Conservation (phyloP, 2,329 filamentous ascomycete genomes). For the Neofusicoccum parvum region DNA sequence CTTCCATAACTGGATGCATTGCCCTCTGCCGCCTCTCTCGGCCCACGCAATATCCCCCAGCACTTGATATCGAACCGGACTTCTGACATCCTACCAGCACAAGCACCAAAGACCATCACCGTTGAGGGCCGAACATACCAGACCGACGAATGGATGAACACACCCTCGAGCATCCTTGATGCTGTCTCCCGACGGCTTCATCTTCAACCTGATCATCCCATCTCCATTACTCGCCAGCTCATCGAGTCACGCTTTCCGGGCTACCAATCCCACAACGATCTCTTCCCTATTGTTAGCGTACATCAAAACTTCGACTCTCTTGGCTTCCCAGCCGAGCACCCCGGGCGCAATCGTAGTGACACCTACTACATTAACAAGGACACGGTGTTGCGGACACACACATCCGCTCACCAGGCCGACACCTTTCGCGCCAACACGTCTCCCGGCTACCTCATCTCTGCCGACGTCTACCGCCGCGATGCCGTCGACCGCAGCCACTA, state of each 20-base stretch:
- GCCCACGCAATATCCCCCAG: neutral
- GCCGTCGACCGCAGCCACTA: slow-evolving; percentile 95
- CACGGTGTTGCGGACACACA: slow-evolving; percentile 89
- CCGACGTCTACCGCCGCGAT: slow-evolving; percentile 94
- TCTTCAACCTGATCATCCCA: slow-evolving; percentile 84
- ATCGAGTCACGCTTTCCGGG: slow-evolving; percentile 86
- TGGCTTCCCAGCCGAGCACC: slow-evolving; percentile 84
- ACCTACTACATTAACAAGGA: slow-evolving; percentile 91
- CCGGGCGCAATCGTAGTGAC: slow-evolving; percentile 82
- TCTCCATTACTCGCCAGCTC: slow-evolving; percentile 86
- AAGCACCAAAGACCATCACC: slow-evolving; percentile 45
- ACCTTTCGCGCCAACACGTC: slow-evolving; percentile 72
- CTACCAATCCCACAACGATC: slow-evolving; percentile 75
- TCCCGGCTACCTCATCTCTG: slow-evolving; percentile 84
- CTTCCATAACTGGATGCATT: too few species aligned
- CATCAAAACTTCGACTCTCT: slow-evolving; percentile 95
- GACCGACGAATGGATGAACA: slow-evolving; percentile 84
- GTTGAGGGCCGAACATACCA: slow-evolving; percentile 67
- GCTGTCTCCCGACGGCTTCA: slow-evolving; percentile 80
- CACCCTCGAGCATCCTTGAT: slow-evolving; percentile 72
- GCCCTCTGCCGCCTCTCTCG: too few species aligned
- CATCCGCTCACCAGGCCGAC: slow-evolving; percentile 87
- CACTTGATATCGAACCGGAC: neutral
- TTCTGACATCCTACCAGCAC: neutral
- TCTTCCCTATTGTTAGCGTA: slow-evolving; percentile 82